Base-by-base conservation (phyloP, 2,329 filamentous ascomycete species). In the Talaromyces sp. region DNA sequence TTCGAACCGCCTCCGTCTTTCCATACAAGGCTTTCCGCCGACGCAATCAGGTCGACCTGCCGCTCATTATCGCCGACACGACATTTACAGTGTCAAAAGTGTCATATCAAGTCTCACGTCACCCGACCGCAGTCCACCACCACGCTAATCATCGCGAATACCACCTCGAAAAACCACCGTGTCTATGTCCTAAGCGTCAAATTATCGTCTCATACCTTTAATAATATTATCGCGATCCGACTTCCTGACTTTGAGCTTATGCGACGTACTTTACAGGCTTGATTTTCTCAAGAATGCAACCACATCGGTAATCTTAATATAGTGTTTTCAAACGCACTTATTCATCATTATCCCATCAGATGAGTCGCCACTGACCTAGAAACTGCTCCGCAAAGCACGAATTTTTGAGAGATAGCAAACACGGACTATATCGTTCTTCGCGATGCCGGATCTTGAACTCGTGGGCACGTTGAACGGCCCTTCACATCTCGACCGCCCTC, bases 391-490 rank as follows among this genome's bases (percentile, higher is more conserved):
- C 29, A 56, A 53, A 54, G 29, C 51, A 54, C 51, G 5, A 19
- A 25, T 17, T 36, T 34, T 54, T 45, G 40, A 56, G 15, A 29
- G 29, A 62, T 22, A 36, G 19, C 27, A 34, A 36, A 63, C 36
- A 10, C 31, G 19, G 27, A 53, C n/a, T 29, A 13, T 31, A 53
- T 51, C 7, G 8, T 47, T 19, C 58, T 65, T 67, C 67, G 67
- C 68, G 61, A 78, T 78, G 76, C 72, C 74, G 43, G 70, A 73
- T 63, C 65, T 76, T 60, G 71, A 72, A 65, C 64, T 72, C 68
- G 69, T 69, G 68, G 70, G 69, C 68, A 65, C 73, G 58, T 70
- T 72, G 68, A 69, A 69, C 67, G 70, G 70, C 70, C 70, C 70
- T 64, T 67, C 67, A 65, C 67, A 68, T 67, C 69, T 70, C 43